These are phyloP conservation scores for Trametes sanguinea DNA, from an alignment of 768 basidiomycete species.

Conservation along the genomic window DNA sequence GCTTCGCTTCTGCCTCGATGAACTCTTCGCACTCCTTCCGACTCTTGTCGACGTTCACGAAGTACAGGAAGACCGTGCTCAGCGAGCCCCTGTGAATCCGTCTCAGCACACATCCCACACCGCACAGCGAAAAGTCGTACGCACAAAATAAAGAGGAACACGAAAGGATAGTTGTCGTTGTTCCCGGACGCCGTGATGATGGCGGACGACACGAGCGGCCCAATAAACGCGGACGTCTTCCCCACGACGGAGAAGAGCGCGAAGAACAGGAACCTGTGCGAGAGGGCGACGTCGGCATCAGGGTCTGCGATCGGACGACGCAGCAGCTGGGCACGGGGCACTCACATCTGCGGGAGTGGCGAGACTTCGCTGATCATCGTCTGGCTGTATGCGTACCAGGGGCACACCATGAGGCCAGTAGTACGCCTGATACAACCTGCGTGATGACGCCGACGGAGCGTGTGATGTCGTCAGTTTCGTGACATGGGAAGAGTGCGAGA, in stretches of 20 bases:
- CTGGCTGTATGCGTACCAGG: constrained; percentile 82
- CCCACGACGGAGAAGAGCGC: constrained; percentile 76
- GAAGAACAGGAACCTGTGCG: constrained; percentile 65
- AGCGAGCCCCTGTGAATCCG: constrained; percentile 43
- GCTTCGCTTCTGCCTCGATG: constrained; percentile 51
- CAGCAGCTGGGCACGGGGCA: not conserved
- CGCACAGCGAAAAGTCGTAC: constrained; percentile 28
- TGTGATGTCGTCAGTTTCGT: not conserved
- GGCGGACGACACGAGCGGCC: constrained; percentile 72
- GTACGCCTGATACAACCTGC: constrained; percentile 67
- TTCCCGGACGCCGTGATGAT: constrained; percentile 68
- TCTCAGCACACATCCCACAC: not conserved
- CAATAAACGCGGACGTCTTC: constrained; percentile 77
- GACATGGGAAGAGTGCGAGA: not conserved
- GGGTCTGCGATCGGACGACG: not conserved
- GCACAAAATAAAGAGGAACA: constrained; percentile 69
- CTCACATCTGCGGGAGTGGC: constrained; percentile 68
- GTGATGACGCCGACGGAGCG: not conserved
- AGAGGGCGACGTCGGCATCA: not conserved
- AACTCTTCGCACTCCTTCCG: constrained; percentile 64
- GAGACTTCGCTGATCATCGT: constrained; percentile 84
- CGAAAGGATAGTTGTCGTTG: constrained; percentile 77
- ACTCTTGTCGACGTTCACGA: constrained; percentile 68
- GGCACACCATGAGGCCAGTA: constrained; percentile 75
- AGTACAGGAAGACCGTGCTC: constrained; percentile 59